Percentiles rank a stretch among this genome's conserved stretches.
These are phyloP conservation scores for Dendryphion nanum DNA, from an alignment of 2,329 filamentous ascomycete genomes.

Conservation along the genomic window DNA sequence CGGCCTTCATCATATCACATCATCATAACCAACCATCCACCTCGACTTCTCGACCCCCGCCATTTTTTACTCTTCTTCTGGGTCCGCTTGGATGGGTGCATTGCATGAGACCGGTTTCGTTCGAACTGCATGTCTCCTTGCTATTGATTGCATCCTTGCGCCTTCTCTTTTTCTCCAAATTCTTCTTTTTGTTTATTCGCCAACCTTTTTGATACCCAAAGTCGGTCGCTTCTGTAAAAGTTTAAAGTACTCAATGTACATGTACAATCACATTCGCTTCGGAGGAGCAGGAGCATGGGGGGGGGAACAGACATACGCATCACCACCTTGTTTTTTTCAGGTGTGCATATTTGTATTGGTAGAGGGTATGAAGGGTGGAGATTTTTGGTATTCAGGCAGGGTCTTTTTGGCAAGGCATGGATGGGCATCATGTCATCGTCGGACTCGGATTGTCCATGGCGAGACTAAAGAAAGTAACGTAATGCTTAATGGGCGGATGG, in stretches of 20 bases:
- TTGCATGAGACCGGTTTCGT: neutral
- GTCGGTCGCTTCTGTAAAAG: constrained; percentile 28
- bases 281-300: neutral
- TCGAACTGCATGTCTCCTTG: neutral
- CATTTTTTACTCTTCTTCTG: constrained; percentile 15
- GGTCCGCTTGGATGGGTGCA: constrained; percentile 10
- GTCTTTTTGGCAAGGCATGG: constrained; percentile 10
- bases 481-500: neutral
- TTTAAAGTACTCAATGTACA: constrained; percentile 7
- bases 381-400: neutral
- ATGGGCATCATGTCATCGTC: neutral
- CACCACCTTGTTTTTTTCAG: neutral
- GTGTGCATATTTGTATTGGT: neutral
- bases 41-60: neutral
- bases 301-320: neutral
- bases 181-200: constrained; percentile 2
- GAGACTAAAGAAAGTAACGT: too few relatives aligned
- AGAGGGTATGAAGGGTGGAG: neutral
- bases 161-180: constrained; percentile 11
- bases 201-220: constrained; percentile 27
- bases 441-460: too few relatives aligned
- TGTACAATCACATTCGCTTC: constrained; percentile 12
- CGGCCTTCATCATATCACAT: neutral
- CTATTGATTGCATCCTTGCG: neutral
- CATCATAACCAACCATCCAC: neutral